A percentile compares a stretch with the other conserved stretches of the same genome.
These are phyloP conservation scores for Talaromyces proteolyticus DNA, from an alignment of 495 filamentous ascomycete genomes.

Conservation along the genomic window DNA sequence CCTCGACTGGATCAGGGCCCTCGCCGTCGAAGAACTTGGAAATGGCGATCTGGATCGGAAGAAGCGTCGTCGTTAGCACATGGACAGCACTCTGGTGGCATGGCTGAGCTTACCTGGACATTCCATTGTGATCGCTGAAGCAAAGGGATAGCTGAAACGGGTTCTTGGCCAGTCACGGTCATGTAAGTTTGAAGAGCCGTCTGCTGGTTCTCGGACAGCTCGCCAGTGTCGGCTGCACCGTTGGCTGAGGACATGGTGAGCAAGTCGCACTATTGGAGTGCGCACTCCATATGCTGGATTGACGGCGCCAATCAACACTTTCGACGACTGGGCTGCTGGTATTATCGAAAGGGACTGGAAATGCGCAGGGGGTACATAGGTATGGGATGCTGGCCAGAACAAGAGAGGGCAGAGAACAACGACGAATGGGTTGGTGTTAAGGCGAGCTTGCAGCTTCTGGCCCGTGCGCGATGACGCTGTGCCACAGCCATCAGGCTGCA, in stretches of 20 bases:
- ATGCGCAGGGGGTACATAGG: not conserved
- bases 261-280: not conserved
- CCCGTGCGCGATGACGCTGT: too few species aligned
- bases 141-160: slow-evolving; percentile 70
- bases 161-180: slow-evolving; percentile 78
- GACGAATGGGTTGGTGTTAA: too few species aligned
- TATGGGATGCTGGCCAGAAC: too few species aligned
- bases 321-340: too few species aligned
- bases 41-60: slow-evolving; percentile 76
- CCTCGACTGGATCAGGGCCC: slow-evolving; percentile 72
- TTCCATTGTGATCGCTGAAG: slow-evolving; percentile 92
- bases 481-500: too few species aligned
- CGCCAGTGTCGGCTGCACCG: slow-evolving; percentile 47
- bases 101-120: slow-evolving; percentile 59
- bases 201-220: slow-evolving; percentile 71
- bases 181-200: slow-evolving; percentile 81
- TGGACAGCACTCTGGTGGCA: slow-evolving; percentile 4
- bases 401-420: too few species aligned
- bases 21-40: slow-evolving; percentile 98
- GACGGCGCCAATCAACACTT: not conserved
- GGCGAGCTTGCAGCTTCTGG: too few species aligned
- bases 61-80: too few species aligned
- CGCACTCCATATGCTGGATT: not conserved
- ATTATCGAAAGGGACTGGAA: not conserved
- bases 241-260: slow-evolving; percentile 35